Conservation (phyloP, 495 filamentous ascomycete species). For the Talaromyces thailandensis region DNA sequence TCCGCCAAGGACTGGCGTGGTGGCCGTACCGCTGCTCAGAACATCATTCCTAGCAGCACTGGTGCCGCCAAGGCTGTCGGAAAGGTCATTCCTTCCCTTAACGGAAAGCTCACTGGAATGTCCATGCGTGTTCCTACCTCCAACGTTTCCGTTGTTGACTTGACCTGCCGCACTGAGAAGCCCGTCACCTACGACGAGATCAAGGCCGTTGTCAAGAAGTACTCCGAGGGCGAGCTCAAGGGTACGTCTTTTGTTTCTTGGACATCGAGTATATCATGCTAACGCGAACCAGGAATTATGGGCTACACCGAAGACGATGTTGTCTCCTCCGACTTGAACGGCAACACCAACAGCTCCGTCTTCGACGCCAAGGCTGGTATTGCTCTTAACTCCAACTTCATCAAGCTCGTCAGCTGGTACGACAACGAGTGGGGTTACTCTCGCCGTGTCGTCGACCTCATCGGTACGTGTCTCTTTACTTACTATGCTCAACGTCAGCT, state of each 20-base stretch:
- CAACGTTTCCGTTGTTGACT: conserved; percentile 98
- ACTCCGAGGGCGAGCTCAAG: conserved; percentile 74
- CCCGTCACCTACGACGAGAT: conserved; percentile 82
- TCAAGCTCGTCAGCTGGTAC: conserved; percentile 97
- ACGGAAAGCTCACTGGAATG: conserved; percentile 99
- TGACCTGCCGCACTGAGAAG: conserved; percentile 93
- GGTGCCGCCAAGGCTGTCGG: conserved; percentile 99
- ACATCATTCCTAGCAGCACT: conserved; percentile 99
- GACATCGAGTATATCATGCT: conserved; percentile 12
- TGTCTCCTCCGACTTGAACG: conserved; percentile 88
- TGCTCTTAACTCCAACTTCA: conserved; percentile 93
- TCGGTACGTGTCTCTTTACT: conserved; percentile 36
- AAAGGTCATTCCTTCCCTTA: conserved; percentile 95
- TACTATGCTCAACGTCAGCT: conserved; percentile 4
- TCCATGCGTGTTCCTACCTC: conserved; percentile 96
- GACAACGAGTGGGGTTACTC: conserved; percentile 97
- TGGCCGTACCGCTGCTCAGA: conserved; percentile 95
- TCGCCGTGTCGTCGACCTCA: conserved; percentile 94
- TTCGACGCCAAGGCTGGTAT: conserved; percentile 99
- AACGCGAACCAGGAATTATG: conserved; percentile 59
- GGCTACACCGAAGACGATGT: conserved; percentile 96
- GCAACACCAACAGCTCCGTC: conserved; percentile 87
- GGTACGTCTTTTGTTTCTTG: conserved; percentile 43
- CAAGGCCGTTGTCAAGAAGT: conserved; percentile 85
- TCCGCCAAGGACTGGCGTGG: conserved; percentile 99